Percentiles rank a stretch among this genome's conserved stretches.
These are phyloP conservation scores for Aspergillus cavernicola DNA, from an alignment of 495 filamentous ascomycete genomes.

Conservation along the genomic window DNA sequence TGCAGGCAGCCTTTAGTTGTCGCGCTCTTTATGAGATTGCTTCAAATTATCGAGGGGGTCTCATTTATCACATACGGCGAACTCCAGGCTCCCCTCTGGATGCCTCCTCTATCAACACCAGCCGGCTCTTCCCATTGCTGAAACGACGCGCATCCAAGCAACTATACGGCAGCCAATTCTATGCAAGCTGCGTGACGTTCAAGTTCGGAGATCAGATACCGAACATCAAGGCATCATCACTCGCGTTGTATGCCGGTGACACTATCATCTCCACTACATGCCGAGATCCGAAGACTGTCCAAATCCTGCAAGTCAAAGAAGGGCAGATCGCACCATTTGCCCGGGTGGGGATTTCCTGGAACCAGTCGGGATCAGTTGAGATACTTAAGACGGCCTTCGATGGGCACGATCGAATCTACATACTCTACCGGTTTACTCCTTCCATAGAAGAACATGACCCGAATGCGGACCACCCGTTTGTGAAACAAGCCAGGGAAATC, in stretches of 20 bases:
- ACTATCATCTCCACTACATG: slow-evolving; percentile 21
- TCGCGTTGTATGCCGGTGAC: slow-evolving; percentile 8
- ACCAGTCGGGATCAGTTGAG: slow-evolving; percentile 24
- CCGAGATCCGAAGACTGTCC: slow-evolving; percentile 26
- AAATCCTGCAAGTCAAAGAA: slow-evolving; percentile 23
- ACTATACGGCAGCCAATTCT: slow-evolving; percentile 32
- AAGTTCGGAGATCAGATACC: slow-evolving; percentile 19
- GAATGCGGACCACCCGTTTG: slow-evolving; percentile 32
- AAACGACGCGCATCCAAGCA: slow-evolving; percentile 19
- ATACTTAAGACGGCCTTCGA: slow-evolving; percentile 32
- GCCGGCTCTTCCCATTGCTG: slow-evolving; percentile 28
- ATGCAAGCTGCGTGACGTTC: slow-evolving; percentile 25
- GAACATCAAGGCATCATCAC: slow-evolving; percentile 29
- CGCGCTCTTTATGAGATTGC: slow-evolving; percentile 75
- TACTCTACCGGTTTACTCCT: slow-evolving; percentile 33
- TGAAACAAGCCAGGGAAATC: slow-evolving; percentile 30
- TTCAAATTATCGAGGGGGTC: slow-evolving; percentile 57
- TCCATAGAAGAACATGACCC: slow-evolving; percentile 18
- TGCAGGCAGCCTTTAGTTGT: slow-evolving; percentile 33
- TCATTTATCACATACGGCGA: slow-evolving; percentile 32
- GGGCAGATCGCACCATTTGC: slow-evolving; percentile 13
- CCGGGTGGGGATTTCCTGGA: slow-evolving; percentile 20
- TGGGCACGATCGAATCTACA: slow-evolving; percentile 21
- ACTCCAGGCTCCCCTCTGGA: slow-evolving; percentile 26
- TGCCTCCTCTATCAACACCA: slow-evolving; percentile 16